A percentile compares a stretch with the other conserved stretches of the same genome.
Evolutionary conservation across 129 eudicot species (phyloP).

Genomic region (Daucus carota): DH1_v3.0 NC_030386.2:14051001-14051500

Average conservation of each 20-base stretch:
- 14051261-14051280: not conserved
- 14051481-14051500: not conserved
- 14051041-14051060: not conserved
- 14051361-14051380: not conserved
- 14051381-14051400: not conserved
- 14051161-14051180: not conserved
- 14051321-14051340: not conserved
- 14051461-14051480: not conserved
- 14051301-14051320: constrained; percentile 1
- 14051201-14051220: not conserved
- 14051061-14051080: not conserved
- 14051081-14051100: constrained; percentile 7
- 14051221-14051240: not conserved
- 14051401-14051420: not conserved
- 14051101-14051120: not conserved
- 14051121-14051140: not conserved
- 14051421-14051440: not conserved
- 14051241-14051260: not conserved
- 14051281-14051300: not conserved
- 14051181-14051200: not conserved
- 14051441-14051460: not conserved
- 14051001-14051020: not conserved
- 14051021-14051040: constrained; percentile 26
- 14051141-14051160: not conserved
- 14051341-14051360: not conserved